phyloP scores from a whole-genome alignment of 2,329 filamentous ascomycete genomes.

The Neurospora sp. region DNA sequence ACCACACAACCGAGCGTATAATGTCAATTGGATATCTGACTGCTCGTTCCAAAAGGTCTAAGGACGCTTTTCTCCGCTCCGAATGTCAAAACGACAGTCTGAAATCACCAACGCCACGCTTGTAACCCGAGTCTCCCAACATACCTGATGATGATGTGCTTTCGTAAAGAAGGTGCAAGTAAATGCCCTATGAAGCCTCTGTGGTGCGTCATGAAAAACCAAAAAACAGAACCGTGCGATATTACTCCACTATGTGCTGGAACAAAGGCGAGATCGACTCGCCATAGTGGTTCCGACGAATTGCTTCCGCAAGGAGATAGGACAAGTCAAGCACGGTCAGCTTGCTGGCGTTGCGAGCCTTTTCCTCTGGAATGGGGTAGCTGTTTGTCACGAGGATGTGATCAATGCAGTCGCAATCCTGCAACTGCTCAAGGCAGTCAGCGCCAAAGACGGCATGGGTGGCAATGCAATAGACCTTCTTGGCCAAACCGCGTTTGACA shows the following conservation, averaged over 20 bases:
- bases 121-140: conserved; percentile 10
- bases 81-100: conserved; percentile 8
- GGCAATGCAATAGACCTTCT: conserved; percentile 94
- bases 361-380: conserved; percentile 77
- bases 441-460: conserved; percentile 92
- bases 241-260: conserved; percentile 52
- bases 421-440: conserved; percentile 80
- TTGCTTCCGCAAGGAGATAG: conserved; percentile 80
- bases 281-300: conserved; percentile 92
- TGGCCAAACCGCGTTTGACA: conserved; percentile 83
- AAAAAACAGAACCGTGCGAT: conserved; percentile 10
- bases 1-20: conserved; percentile 11
- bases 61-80: conserved; percentile 3
- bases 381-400: conserved; percentile 94
- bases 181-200: conserved; percentile 6
- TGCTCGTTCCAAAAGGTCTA: conserved; percentile 15
- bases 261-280: conserved; percentile 68
- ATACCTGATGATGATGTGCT: conserved; percentile 9
- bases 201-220: conserved; percentile 5
- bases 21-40: conserved; percentile 19
- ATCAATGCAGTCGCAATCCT: conserved; percentile 88
- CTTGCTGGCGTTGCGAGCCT: conserved; percentile 64
- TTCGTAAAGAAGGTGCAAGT: conserved; percentile 5
- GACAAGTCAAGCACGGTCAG: conserved; percentile 84
- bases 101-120: conserved; percentile 18